Percentiles rank a stretch among this genome's conserved stretches.
These are phyloP conservation scores for Chrysopogon serrulatus DNA, from an alignment of 176 grass and related monocot genomes.

Conservation along the genomic window DNA sequence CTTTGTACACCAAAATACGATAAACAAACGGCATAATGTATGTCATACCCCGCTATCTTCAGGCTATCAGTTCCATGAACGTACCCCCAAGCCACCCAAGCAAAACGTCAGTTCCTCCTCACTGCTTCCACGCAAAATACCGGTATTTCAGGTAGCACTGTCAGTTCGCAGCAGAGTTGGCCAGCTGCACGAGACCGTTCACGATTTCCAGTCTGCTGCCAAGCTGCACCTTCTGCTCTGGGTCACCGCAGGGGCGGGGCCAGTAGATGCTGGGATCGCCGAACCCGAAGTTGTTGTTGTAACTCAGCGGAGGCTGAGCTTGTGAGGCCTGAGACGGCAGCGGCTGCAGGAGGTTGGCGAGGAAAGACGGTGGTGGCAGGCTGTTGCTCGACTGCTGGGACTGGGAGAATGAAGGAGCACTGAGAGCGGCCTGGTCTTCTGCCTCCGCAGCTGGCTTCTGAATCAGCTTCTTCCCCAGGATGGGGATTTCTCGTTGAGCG, in stretches of 20 bases:
- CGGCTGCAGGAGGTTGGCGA: constrained; percentile 45
- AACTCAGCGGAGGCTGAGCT: constrained; percentile 20
- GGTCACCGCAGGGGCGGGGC: constrained; percentile 7
- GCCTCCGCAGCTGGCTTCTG: constrained; percentile 13
- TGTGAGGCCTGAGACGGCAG: constrained; percentile 12
- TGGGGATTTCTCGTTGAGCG: constrained; percentile 55
- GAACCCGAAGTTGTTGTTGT: constrained; percentile 26
- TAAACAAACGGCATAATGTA: constrained; percentile 9
- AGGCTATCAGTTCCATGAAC: constrained; percentile 38
- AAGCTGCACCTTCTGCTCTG: constrained; percentile 41
- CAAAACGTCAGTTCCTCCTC: constrained; percentile 3
- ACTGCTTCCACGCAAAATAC: constrained; percentile 6
- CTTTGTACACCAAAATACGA: constrained; percentile 14
- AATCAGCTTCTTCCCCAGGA: constrained; percentile 35
- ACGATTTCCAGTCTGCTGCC: constrained; percentile 31
- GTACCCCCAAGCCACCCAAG: constrained; percentile 15
- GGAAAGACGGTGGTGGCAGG: constrained; percentile 17
- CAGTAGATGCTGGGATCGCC: constrained; percentile 36
- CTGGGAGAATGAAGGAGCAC: constrained; percentile 4
- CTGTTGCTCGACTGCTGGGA: constrained; percentile 32
- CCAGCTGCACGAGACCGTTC: constrained; percentile 41
- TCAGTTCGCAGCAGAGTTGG: constrained; percentile 23
- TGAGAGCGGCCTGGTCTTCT: neutral
- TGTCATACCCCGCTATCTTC: constrained; percentile 30
- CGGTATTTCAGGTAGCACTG: neutral